A percentile compares a stretch with the other conserved stretches of the same genome.
Evolutionary conservation across 2,329 filamentous ascomycete species (phyloP).

Genomic region (Xylaria sp.): DNA sequence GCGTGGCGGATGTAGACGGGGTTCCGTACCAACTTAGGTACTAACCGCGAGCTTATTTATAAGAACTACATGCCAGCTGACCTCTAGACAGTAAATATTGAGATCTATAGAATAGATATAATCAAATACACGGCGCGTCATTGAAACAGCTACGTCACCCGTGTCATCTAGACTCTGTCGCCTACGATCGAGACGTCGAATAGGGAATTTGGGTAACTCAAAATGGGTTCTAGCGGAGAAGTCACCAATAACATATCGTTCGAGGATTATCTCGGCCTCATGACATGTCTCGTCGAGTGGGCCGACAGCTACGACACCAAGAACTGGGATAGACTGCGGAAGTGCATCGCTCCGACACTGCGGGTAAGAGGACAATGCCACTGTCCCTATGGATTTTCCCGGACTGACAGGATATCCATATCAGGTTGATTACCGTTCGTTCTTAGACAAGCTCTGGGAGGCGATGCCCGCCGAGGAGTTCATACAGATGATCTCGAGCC

Average conservation of each 20-base stretch:
- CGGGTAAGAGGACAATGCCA: conserved; percentile 50
- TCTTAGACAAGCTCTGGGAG: conserved; percentile 70
- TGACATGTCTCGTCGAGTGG: conserved; percentile 62
- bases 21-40: conserved; percentile 3
- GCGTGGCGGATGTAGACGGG: conserved; percentile 24
- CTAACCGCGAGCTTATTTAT: conserved; percentile 1
- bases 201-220: conserved; percentile 1
- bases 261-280: conserved; percentile 50
- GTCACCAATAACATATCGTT: conserved; percentile 41
- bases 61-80: not conserved
- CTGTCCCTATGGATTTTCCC: not conserved
- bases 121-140: not conserved
- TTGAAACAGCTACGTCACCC: not conserved
- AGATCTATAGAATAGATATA: not conserved
- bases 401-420: conserved; percentile 15
- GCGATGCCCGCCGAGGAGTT: conserved; percentile 71
- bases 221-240: conserved; percentile 29
- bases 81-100: not conserved
- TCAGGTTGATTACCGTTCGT: conserved; percentile 76
- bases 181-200: not conserved
- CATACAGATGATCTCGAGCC: conserved; percentile 67
- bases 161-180: not conserved
- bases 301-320: conserved; percentile 73
- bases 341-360: conserved; percentile 71
- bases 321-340: conserved; percentile 68